Evolutionary conservation across 164 flowering plant species (phyloP), one percentile per base, ranked within the genome.

Genomic region (Paratinospora sagittata): DNA sequence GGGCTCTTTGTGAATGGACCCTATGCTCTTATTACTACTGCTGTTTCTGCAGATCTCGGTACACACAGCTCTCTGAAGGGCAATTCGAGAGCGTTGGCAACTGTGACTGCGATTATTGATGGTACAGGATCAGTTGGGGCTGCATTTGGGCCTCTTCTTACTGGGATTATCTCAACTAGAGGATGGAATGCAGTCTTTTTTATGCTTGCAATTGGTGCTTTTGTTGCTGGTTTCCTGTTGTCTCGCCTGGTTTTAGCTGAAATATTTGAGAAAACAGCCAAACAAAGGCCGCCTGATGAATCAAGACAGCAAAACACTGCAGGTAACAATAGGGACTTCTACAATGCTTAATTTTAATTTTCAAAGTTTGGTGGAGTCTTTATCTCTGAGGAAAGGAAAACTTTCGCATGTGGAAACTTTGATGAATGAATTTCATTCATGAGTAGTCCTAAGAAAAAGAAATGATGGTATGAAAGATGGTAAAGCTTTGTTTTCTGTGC

Each of bases 71-170:
- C 97, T 69, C 81, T 93, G 24, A 89, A 72, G 78, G 94, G 97
- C 39, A 82, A 88, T 78, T 87, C 92, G 37, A 81, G 97, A 63
- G 97, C 97, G 27, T 69, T 93, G 75, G 97, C 98, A 57, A 93
- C 98, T 2, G 98, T 93, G 37, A 91, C 98, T 37, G 97, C 98
- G n/a, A 93, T 93, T 19, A 91, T 93, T 63, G 96, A 93, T 77
- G 97, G 98, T 2, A 93, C 98, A 37, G 97, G 98, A 57, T 91
- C 97, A 14, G 82, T 77, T 45, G 98, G 98, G 71, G 97, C 97
- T 21, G 89, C 98, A 68, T 37, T 91, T 62, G 98, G 98, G 47
- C 98, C 97, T 62, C 84, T 91, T 67, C 83, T 93, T 62, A 93
- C 98, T 13, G 98, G 98, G 10, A 83, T 86, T 78, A 66, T 93